These are phyloP conservation scores for Candida parachauliodes DNA, from an alignment of 805 yeast genomes.

Conservation along the genomic window DNA sequence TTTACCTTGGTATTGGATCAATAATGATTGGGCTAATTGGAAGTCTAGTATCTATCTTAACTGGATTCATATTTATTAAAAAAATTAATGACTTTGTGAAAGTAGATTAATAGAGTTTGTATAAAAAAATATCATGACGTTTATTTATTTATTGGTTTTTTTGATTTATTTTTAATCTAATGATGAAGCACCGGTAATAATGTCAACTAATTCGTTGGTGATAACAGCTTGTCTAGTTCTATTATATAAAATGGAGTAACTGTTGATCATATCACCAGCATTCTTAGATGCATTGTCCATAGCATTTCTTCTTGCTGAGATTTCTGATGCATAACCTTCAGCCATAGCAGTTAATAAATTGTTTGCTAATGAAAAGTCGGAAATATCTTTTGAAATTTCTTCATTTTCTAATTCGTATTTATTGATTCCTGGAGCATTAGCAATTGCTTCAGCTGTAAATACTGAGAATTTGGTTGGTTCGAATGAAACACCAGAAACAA, in stretches of 20 bases:
- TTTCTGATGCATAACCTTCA: conserved; percentile 97
- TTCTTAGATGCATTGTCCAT: conserved; percentile 99
- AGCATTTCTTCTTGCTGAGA: conserved; percentile 98
- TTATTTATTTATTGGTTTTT: not conserved
- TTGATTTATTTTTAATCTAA: conserved; percentile 56
- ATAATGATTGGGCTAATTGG: conserved; percentile 62
- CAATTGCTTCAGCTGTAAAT: conserved; percentile 68
- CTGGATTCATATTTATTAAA: conserved; percentile 64
- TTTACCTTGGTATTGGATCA: conserved; percentile 66
- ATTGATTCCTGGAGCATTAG: conserved; percentile 78
- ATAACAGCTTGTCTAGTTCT: conserved; percentile 99
- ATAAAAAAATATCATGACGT: not conserved
- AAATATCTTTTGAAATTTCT: conserved; percentile 63
- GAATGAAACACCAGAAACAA: conserved; percentile 82
- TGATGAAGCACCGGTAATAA: conserved; percentile 99
- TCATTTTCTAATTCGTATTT: conserved; percentile 73
- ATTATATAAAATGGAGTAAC: conserved; percentile 96
- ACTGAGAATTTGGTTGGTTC: conserved; percentile 74
- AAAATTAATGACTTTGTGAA: conserved; percentile 58
- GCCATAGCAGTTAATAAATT: conserved; percentile 88
- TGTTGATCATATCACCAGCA: conserved; percentile 98
- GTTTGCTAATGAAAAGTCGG: conserved; percentile 90
- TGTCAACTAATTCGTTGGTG: conserved; percentile 98
- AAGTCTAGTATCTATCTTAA: conserved; percentile 70
- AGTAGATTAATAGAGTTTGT: conserved; percentile 37